These are phyloP conservation scores for Wickerhamomyces xylosicus DNA, from an alignment of 805 yeast genomes.

Conservation along the genomic window DNA sequence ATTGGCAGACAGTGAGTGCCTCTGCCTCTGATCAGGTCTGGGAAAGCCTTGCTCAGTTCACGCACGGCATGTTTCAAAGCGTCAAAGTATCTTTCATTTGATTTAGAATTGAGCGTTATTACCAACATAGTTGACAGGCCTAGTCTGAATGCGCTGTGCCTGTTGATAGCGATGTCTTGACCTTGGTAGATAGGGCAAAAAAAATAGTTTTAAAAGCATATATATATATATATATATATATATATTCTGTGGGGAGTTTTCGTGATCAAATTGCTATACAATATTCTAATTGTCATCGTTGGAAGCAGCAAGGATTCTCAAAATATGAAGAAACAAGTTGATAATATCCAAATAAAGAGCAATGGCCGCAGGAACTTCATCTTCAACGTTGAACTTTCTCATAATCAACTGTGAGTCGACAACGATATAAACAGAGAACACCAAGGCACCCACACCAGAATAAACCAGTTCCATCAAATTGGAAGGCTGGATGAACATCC, in stretches of 20 bases:
- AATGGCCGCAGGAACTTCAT: slow-evolving; percentile 75
- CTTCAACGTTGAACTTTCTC: slow-evolving; percentile 70
- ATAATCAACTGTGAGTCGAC: slow-evolving; percentile 77
- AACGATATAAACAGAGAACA: slow-evolving; percentile 62
- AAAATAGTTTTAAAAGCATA: not conserved
- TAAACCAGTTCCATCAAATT: slow-evolving; percentile 52
- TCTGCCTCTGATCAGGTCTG: too few relatives aligned
- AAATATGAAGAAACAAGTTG: slow-evolving; percentile 68
- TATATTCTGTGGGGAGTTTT: not conserved
- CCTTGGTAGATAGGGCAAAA: too few relatives aligned
- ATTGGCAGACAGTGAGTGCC: too few relatives aligned
- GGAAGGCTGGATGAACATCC: slow-evolving; percentile 52
- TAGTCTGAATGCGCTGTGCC: too few relatives aligned
- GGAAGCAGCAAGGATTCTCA: slow-evolving; percentile 43
- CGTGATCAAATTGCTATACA: not conserved
- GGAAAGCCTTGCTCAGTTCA: too few relatives aligned
- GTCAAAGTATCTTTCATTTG: too few relatives aligned
- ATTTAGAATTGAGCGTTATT: too few relatives aligned
- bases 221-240: not conserved
- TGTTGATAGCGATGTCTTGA: too few relatives aligned
- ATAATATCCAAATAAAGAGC: slow-evolving; percentile 72
- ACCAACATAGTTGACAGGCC: too few relatives aligned
- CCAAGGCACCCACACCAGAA: slow-evolving; percentile 62
- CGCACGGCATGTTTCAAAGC: too few relatives aligned
- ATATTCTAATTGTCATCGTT: slow-evolving; percentile 17